A percentile compares a stretch with the other conserved stretches of the same genome.
Conservation (phyloP, 2,329 filamentous ascomycete species). For the Ascomycota sp. region DNA sequence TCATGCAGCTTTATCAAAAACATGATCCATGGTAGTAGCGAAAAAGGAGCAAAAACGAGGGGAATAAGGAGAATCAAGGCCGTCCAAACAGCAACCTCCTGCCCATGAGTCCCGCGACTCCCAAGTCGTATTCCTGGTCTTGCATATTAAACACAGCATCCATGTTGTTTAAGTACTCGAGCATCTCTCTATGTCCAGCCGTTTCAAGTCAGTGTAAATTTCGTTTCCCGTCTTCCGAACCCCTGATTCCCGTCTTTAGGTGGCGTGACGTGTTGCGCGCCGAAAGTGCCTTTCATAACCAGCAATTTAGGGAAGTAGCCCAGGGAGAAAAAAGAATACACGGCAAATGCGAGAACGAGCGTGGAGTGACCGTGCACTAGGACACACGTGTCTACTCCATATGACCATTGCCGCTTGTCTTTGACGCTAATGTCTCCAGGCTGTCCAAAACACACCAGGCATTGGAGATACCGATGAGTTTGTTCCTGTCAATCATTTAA, state of each 20-base stretch:
- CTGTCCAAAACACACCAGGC: too few relatives aligned
- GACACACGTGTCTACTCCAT: too few relatives aligned
- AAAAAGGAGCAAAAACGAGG: background rate
- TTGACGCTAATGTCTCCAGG: too few relatives aligned
- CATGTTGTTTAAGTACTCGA: conserved; percentile 8
- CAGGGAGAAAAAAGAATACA: conserved; percentile 2
- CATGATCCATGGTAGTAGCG: too few relatives aligned
- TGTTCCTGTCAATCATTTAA: too few relatives aligned
- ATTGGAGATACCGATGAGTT: too few relatives aligned
- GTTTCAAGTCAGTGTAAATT: conserved; percentile 10
- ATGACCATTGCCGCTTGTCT: too few relatives aligned
- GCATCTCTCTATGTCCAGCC: conserved; percentile 15
- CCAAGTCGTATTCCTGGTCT: conserved; percentile 14
- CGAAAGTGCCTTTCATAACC: background rate
- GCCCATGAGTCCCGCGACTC: conserved; percentile 13
- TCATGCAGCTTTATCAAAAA: too few relatives aligned
- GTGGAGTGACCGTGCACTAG: too few relatives aligned
- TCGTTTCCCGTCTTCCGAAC: conserved; percentile 3
- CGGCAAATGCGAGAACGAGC: too few relatives aligned
- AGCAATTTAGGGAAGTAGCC: too few relatives aligned
- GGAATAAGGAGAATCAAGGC: conserved; percentile 6
- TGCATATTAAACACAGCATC: conserved; percentile 17
- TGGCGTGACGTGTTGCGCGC: background rate
- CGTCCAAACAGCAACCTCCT: conserved; percentile 10
- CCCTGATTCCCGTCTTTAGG: conserved; percentile 1